Base-by-base conservation (phyloP, 768 basidiomycete genomes). In the Inosperma sp. region DNA sequence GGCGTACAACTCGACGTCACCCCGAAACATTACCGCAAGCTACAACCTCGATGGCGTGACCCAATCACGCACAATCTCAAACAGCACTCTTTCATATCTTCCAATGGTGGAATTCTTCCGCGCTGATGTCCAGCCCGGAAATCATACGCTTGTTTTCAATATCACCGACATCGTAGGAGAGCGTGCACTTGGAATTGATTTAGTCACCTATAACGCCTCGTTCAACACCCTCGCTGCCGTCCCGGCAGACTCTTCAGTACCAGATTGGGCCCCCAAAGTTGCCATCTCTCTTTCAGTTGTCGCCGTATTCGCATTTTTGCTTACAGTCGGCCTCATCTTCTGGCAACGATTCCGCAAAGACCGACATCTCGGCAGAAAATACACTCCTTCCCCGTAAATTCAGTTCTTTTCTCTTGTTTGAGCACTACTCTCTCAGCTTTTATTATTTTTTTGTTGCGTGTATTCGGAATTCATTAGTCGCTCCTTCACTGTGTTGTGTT, bases 131-230 rank as follows among this genome's bases (percentile, higher is more conserved):
- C 43, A 61, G 21, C 59, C 69, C 12, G 71, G 69, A 23, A 56
- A 52, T n/a, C 73, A 75, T 49, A 70, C 65, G 0, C 64, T 75
- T 29, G 41, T 62, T 10, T 57, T 75, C 54, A 71, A 70, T 53
- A 54, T 74, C 37, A 71, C 68, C 19, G 61, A 70, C 9, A 65
- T 74, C 43, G 55, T 62, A 26, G 49, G 60, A 0, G 55, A 62
- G 13, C 60, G 66, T 47, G 60, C 67, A 2, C 47, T 73, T 27
- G 71, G 69, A 13, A 62, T 75, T 56, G 72, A 75, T 58, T 71
- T 72, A 43, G 59, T 76, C 31, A 50, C 67, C 4, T 76, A 73
- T 54, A 72, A 69, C 45, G 60, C 70, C 2, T 66, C 72, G 9
- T 65, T 62, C 43, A 43, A 61, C 16, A 64, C 57, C 36, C 34